These are phyloP conservation scores for Trichothecium sympodiale DNA, from an alignment of 2,329 filamentous ascomycete species.

Conservation along the genomic window DNA sequence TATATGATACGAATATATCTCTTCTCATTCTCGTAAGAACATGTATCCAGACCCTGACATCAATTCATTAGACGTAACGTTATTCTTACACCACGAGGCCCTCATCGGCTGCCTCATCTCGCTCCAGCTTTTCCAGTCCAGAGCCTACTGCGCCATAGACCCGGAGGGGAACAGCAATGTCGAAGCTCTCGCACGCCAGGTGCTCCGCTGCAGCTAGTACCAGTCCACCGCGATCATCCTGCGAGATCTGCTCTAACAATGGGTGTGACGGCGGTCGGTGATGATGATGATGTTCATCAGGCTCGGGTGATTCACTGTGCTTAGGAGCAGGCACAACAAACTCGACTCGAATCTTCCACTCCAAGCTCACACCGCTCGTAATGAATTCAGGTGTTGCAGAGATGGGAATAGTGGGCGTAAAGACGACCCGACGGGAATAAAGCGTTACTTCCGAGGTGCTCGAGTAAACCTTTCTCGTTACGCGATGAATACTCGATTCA, in stretches of 20 bases:
- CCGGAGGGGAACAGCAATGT: conserved; percentile 72
- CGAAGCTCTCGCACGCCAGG: conserved; percentile 78
- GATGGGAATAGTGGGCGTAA: conserved; percentile 73
- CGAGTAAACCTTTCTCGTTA: conserved; percentile 72
- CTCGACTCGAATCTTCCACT: conserved; percentile 84
- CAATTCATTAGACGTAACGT: not conserved
- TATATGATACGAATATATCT: no score
- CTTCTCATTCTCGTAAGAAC: no score
- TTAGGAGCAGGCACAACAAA: conserved; percentile 65
- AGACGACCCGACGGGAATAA: conserved; percentile 68
- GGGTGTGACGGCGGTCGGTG: conserved; percentile 19
- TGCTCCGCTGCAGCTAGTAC: conserved; percentile 70
- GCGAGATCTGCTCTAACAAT: conserved; percentile 68
- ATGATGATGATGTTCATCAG: no score
- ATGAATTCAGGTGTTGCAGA: conserved; percentile 82
- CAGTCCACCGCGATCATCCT: conserved; percentile 64
- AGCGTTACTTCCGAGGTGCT: conserved; percentile 72
- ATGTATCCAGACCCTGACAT: conserved; percentile 1
- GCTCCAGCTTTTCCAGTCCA: conserved; percentile 43
- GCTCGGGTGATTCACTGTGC: not conserved
- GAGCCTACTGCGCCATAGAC: conserved; percentile 60
- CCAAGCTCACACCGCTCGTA: conserved; percentile 75
- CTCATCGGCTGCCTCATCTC: conserved; percentile 41
- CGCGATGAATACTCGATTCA: conserved; percentile 73
- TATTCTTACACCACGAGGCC: conserved; percentile 24